Base-by-base conservation (phyloP, 345 rosid species). In the Trapa incisa region DNA sequence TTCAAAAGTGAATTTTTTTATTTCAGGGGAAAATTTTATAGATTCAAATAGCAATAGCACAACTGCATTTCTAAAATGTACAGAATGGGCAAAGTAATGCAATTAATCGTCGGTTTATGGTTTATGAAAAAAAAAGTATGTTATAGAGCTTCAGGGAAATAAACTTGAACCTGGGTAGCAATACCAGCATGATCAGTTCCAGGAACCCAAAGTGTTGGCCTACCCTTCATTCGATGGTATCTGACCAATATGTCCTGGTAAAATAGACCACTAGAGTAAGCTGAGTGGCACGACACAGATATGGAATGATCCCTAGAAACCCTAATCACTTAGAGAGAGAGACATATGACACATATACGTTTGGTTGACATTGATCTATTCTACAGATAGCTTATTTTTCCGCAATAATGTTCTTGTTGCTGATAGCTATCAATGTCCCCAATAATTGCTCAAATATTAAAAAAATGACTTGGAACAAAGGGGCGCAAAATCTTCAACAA, bases 141-240 rank as follows among this genome's bases (percentile, higher is more conserved):
- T 47, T 17, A 68, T 39, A 16, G 60, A 65, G 54, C n/a, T 64
- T 47, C 41, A 56, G 7, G 65, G 53, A 66, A 69, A 58, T 37
- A 62, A 64, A 75, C 63, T 77, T 71, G 32, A 68, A 93, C 98
- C 97, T 88, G 97, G 66, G 98, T 90, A 70, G 98, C 98, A 63
- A 90, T 93, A 58, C 97, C 98, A 68, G 98, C 98, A 85, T 93
- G 98, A 81, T 93, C 97, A 66, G 97, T 87, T 68, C 98, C 97
- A 47, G 98, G 98, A 81, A 93, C 81, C 98, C 98, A 93, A 52
- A 93, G 89, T 58, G 98, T 85, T 70, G 98, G 97, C 74, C 82
- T 90, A 68, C 97, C 98, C 77, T 80, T 93, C 98, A 93, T 93
- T 42, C 98, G 83, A 64, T 84, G 78, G 80, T 87, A 90, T 76